phyloP scores from a whole-genome alignment of 495 filamentous ascomycete genomes.

The Aspergillus campestris region DNA sequence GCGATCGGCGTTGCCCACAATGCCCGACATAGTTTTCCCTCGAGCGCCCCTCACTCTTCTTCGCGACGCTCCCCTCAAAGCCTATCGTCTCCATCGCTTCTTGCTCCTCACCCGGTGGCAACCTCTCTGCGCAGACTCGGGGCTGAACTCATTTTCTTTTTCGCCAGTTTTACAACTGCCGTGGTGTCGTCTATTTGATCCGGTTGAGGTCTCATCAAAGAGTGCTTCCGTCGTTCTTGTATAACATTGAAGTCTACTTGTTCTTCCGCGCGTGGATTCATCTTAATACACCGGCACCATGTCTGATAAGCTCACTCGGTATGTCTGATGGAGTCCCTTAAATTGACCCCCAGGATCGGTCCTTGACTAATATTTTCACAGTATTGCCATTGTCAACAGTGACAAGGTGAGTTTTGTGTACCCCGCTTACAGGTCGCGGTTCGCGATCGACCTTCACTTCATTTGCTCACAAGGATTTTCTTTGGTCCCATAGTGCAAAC shows the following conservation, averaged over 20 bases:
- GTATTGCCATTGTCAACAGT: constrained; percentile 93
- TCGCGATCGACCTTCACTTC: constrained; percentile 10
- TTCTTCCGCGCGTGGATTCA: constrained; percentile 13
- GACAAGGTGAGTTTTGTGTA: constrained; percentile 69
- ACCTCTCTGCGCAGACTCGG: constrained; percentile 11
- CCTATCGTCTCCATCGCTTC: constrained; percentile 6
- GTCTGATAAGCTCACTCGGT: constrained; percentile 84
- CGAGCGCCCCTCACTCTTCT: constrained; percentile 17
- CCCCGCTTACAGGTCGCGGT: constrained; percentile 20
- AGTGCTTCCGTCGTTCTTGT: not conserved
- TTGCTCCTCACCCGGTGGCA: constrained; percentile 2
- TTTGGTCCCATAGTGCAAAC: constrained; percentile 66
- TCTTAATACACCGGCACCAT: constrained; percentile 39
- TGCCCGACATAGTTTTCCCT: constrained; percentile 23
- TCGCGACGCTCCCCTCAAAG: constrained; percentile 6
- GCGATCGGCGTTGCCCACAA: constrained; percentile 16
- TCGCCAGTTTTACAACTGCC: constrained; percentile 7
- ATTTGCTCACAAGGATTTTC: constrained; percentile 25
- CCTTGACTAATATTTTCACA: constrained; percentile 27
- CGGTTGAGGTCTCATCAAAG: constrained; percentile 1
- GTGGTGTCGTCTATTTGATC: constrained; percentile 6
- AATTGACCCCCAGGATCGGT: not conserved
- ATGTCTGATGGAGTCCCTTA: constrained; percentile 13
- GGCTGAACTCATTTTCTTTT: constrained; percentile 7
- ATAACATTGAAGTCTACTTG: not conserved